Base-by-base conservation (phyloP, 2,329 filamentous ascomycete genomes). In the Coniochaeta sp. region DNA sequence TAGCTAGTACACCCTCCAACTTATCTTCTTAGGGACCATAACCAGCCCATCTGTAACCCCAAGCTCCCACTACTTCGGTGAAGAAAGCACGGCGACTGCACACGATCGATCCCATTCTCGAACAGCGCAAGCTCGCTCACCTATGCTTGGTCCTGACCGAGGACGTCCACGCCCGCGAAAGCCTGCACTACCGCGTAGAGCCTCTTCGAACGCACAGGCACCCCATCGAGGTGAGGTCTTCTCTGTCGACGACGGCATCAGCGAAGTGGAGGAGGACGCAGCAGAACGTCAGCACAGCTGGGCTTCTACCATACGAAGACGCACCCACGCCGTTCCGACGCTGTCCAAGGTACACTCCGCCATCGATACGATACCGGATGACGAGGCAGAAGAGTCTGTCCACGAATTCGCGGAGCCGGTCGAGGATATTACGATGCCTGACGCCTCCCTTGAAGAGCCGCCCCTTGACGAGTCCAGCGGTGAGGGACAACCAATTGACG, bases 171-270 rank as follows among this genome's bases (percentile, higher is more conserved):
- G 82, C 64, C 80, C 86, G 16, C 87, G 85, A 71, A 96, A 93
- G 72, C 91, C 91, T 19, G 76, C 83, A 12, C 84, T 93, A 73
- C 73, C 83, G 61, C 88, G 91, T 66, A 87, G 91, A 63, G 81
- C 87, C 61, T 93, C 91, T 1, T 91, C 91, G 26, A 90, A 84
- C 60, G 74, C 74, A 8, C 81, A 85, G 68, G 86, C 86, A 44
- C 92, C 91, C 2, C 86, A 93, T 70, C 88, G 91, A 59, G 90
- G 93, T 33, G 89, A 90, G 63, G 81, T 93, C 62, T 98, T 96
- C 75, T 97, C 93, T 0, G 91, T 91, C 56, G 93, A 98, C 70
- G 93, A 98, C 72, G 92, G 91, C 69, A 79, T 87, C 26, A 82
- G 86, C 64, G 93, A 97, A 73, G 86, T 96, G 22, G 87, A 90